These are phyloP conservation scores for Nicotiana knightiana DNA, from an alignment of 257 asterid species.

Conservation along the genomic window DNA sequence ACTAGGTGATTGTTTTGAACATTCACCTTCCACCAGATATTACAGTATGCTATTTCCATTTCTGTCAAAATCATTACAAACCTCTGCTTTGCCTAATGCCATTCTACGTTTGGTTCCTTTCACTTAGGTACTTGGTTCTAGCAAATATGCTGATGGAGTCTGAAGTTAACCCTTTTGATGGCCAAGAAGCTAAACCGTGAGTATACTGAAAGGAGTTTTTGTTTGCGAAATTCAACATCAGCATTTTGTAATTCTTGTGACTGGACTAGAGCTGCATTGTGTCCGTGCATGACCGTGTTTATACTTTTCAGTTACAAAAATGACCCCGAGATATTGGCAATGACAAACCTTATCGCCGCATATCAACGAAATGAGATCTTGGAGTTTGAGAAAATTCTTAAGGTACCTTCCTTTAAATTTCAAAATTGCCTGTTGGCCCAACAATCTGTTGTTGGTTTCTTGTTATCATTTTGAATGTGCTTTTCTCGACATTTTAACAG, in stretches of 20 bases:
- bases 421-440: not conserved
- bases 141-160: conserved; percentile 99
- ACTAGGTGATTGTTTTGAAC: not conserved
- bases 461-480: not conserved
- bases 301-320: conserved; percentile 56
- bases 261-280: not conserved
- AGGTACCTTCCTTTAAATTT: conserved; percentile 35
- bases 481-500: conserved; percentile 29
- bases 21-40: not conserved
- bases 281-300: not conserved
- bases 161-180: conserved; percentile 95
- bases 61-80: not conserved
- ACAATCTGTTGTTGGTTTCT: not conserved
- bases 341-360: conserved; percentile 94
- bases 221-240: not conserved
- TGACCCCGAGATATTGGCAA: conserved; percentile 94
- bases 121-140: conserved; percentile 71
- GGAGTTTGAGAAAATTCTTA: conserved; percentile 88
- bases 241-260: not conserved
- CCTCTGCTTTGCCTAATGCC: not conserved
- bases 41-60: not conserved
- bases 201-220: conserved; percentile 11
- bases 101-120: not conserved
- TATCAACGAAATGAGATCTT: conserved; percentile 91
- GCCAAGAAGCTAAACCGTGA: conserved; percentile 99